These are phyloP conservation scores for Fusarium miscanthi DNA, from an alignment of 2,329 filamentous ascomycete genomes.

Conservation along the genomic window DNA sequence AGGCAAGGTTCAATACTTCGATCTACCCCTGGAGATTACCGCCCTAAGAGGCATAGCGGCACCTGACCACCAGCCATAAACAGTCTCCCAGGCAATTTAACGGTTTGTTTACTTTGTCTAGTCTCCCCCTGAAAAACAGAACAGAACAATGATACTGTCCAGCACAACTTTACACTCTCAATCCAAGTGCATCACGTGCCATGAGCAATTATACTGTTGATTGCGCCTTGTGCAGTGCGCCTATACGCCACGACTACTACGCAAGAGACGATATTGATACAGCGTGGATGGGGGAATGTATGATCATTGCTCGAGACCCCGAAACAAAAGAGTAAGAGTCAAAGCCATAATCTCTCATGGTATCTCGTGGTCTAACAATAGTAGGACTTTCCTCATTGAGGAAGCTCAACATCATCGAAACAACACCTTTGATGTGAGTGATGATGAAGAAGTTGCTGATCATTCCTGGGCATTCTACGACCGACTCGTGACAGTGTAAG, in stretches of 20 bases:
- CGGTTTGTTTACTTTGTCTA: neutral
- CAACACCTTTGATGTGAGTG: neutral
- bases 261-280: neutral
- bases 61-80: neutral
- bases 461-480: neutral
- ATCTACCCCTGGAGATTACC: neutral
- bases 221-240: neutral
- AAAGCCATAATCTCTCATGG: fast-evolving
- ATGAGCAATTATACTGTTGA: neutral
- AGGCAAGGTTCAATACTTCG: neutral
- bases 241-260: neutral
- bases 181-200: neutral
- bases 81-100: neutral
- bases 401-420: neutral
- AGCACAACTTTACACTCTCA: neutral
- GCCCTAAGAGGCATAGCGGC: neutral
- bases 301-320: neutral
- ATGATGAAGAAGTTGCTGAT: neutral
- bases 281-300: neutral
- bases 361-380: neutral
- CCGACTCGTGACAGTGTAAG: neutral
- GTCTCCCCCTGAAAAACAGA: neutral
- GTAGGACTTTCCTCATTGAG: neutral
- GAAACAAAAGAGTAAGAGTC: neutral
- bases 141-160: neutral